Base-by-base conservation (phyloP, 371 early-diverging fungal genomes). In the Vairimorpha necatrix region DNA sequence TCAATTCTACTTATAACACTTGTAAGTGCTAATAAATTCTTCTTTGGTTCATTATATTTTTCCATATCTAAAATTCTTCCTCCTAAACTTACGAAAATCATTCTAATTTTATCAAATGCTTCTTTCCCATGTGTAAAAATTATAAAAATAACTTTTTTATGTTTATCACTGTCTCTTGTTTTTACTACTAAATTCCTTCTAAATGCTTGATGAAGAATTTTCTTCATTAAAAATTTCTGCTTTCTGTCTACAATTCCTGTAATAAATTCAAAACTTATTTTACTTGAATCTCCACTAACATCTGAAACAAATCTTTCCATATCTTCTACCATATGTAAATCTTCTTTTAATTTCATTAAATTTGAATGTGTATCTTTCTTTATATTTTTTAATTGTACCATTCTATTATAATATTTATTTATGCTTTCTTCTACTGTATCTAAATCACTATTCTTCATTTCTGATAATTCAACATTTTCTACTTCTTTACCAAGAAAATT, bases 61-160 rank as follows among this genome's bases (percentile, higher is more conserved):
- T 71, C 60, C 32, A 38, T 30, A 46, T 78, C 67, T 0, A 72
- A 26, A 18, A 84, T 68, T 38, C 81, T 46, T 7, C 81, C 84
- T 28, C 77, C 82, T 32, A 86, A 67, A 13, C 80, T 76, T 26
- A 58, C 56, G 56, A 81, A 81, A n/a, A 84, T 81, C 14, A 80
- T 68, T 30, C 50, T 80, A 2, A 78, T 73, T 56, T 71, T 77
- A 7, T 72, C 69, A 22, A 77, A 53, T 28, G 84, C 75, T 30
- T 75, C 74, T 36, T 47, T 67, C 56, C 83, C 84, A 65, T 81
- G 80, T 42, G 82, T 82, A 78, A 83, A 82, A 20, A 83, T 77
- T 24, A 86, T 81, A 77, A 83, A 80, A 13, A 80, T 76, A 24
- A 56, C 75, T 69, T 80, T 78, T 14, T 58, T 46, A 7, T 46